Conservation (phyloP, 2,329 filamentous ascomycete genomes). For the Monilinia fructigena region DNA sequence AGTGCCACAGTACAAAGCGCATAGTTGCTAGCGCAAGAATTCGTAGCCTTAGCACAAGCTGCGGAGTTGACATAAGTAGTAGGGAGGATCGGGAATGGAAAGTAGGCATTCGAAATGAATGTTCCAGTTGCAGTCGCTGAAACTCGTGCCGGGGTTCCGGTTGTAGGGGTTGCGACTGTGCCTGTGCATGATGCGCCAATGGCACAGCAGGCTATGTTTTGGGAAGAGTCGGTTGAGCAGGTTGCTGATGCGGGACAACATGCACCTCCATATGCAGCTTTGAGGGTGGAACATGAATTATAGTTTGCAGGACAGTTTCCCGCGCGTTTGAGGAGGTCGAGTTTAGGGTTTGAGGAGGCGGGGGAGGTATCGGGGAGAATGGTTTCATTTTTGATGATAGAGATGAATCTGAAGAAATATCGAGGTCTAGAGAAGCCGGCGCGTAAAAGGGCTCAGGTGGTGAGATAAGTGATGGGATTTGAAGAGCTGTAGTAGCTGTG, state of each 20-base stretch:
- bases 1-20: constrained; percentile 53
- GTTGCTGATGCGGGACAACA: constrained; percentile 38
- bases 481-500: constrained; percentile 28
- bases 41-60: constrained; percentile 52
- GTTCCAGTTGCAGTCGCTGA: constrained; percentile 43
- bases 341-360: constrained; percentile 9
- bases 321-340: constrained; percentile 37
- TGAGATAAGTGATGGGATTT: constrained; percentile 35
- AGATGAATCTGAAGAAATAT: constrained; percentile 19
- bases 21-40: constrained; percentile 55
- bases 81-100: constrained; percentile 57
- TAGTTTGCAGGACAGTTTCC: constrained; percentile 38
- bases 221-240: constrained; percentile 37
- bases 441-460: constrained; percentile 34
- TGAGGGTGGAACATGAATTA: constrained; percentile 38
- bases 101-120: constrained; percentile 57
- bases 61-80: constrained; percentile 52
- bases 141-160: constrained; percentile 20
- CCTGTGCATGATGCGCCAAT: constrained; percentile 40
- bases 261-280: constrained; percentile 34
- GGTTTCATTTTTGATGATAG: constrained; percentile 34
- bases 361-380: constrained; percentile 23
- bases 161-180: constrained; percentile 29
- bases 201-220: constrained; percentile 40
- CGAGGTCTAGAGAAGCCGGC: constrained; percentile 25